Evolutionary conservation across 495 filamentous ascomycete species (phyloP).

Genomic region (Entonaema liquescens): DNA sequence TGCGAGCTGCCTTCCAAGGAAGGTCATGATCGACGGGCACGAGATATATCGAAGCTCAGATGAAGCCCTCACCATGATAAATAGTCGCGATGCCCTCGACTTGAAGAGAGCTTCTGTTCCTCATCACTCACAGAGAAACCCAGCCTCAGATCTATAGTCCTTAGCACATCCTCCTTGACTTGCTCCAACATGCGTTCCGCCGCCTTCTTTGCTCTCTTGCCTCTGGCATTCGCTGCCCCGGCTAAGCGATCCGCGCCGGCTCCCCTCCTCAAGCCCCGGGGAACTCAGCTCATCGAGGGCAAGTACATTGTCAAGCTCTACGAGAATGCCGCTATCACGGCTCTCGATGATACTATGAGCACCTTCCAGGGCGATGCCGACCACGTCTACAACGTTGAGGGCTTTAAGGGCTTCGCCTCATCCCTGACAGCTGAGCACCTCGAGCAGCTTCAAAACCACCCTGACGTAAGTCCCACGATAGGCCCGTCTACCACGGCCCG

Average conservation of each 20-base stretch:
- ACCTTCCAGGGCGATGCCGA: conserved; percentile 48
- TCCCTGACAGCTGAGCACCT: conserved; percentile 48
- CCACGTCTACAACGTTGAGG: conserved; percentile 51
- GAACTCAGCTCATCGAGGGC: conserved; percentile 51
- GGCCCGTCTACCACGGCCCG: conserved; percentile 7
- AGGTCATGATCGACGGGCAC: conserved; percentile 30
- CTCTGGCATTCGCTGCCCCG: conserved; percentile 47
- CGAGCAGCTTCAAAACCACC: conserved; percentile 53
- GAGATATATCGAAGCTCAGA: conserved; percentile 24
- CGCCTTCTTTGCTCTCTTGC: conserved; percentile 42
- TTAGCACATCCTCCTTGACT: conserved; percentile 13
- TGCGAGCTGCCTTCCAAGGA: conserved; percentile 40
- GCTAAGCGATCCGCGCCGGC: conserved; percentile 45
- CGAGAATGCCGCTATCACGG: conserved; percentile 47
- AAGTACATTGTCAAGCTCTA: conserved; percentile 68
- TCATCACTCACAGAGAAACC: conserved; percentile 24
- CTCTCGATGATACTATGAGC: conserved; percentile 44
- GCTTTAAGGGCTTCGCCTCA: conserved; percentile 58
- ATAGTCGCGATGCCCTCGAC: conserved; percentile 41
- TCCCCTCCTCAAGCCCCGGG: conserved; percentile 51
- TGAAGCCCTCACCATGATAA: conserved; percentile 37
- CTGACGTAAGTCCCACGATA: conserved; percentile 44
- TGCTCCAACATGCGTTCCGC: conserved; percentile 44
- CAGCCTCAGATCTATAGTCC: conserved; percentile 11
- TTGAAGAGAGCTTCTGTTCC: conserved; percentile 20